Conservation (phyloP, 768 basidiomycete species). For the Russula foetens region DNA sequence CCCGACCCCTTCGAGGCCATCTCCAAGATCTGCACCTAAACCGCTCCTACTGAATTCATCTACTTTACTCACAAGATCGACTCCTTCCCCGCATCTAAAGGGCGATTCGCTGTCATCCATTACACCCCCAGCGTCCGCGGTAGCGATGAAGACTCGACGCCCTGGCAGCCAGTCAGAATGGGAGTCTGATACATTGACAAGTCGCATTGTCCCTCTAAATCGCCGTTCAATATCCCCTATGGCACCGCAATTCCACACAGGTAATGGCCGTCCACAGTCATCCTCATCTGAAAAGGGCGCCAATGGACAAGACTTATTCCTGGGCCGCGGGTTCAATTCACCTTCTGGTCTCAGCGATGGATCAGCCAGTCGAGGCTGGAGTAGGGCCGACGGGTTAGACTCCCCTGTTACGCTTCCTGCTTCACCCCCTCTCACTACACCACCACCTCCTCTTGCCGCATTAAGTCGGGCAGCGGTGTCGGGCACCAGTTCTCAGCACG, state of each 20-base stretch:
- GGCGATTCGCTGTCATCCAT: constrained; percentile 53
- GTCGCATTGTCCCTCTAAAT: constrained; percentile 56
- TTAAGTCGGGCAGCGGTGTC: constrained; percentile 25
- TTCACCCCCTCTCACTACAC: constrained; percentile 34
- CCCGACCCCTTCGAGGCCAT: constrained; percentile 26
- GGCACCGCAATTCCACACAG: constrained; percentile 30
- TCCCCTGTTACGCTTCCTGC: constrained; percentile 34
- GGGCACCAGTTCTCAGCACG: constrained; percentile 27
- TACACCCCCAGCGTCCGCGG: constrained; percentile 53
- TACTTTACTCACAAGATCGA: constrained; percentile 21
- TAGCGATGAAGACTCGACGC: constrained; percentile 28
- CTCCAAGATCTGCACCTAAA: constrained; percentile 47
- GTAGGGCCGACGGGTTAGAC: constrained; percentile 28
- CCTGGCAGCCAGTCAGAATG: constrained; percentile 37
- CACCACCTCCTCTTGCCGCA: constrained; percentile 25
- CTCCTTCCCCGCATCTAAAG: constrained; percentile 24
- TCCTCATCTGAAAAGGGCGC: constrained; percentile 23
- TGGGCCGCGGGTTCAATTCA: not conserved
- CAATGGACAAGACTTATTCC: not conserved
- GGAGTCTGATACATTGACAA: constrained; percentile 46
- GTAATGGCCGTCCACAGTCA: constrained; percentile 30
- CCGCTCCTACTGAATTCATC: constrained; percentile 56
- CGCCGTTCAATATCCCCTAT: constrained; percentile 65
- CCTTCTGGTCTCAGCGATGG: constrained; percentile 20
- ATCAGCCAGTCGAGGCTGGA: constrained; percentile 27